Base-by-base conservation (phyloP, 2,329 filamentous ascomycete species). In the Nothophaeocryptopus gaeumannii region DNA sequence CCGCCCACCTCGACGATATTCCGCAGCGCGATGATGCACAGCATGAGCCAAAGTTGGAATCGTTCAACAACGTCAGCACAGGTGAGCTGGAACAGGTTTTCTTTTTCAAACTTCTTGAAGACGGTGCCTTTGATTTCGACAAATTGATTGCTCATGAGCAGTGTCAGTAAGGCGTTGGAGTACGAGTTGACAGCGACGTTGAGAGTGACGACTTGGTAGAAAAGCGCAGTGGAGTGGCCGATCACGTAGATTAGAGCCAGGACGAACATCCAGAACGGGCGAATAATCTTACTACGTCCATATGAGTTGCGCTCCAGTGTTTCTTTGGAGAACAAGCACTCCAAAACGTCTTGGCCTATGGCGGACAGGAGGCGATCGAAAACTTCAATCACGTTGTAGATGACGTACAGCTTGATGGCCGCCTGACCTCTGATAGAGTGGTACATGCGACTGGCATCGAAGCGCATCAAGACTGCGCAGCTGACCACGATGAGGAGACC, bases 121-220 rank as follows among this genome's bases (percentile, higher is more conserved):
- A 99, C 95, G 0, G 91, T 95, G 53, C 89, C 89, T 67, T 99
- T 99, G 76, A 99, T 96, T 72, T 99, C 93, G 37, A 99, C 93
- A 63, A 99, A 99, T 66, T 99, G 95, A 65, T 97, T 99, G 5
- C 91, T 96, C 67, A 99, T 82, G 2, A 99, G 77, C 1, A 99
- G 80, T 0, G 93, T 96, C 31, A 99, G 78, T 4, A 99, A 76
- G 0, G 93, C 92, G 65, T 99, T 99, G 0, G 91, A 96, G 70
- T 99, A 99, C 0, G 92, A 96, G 70, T 99, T 99, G 61, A 99
- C 92, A 0, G 93, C 93, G 3, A 99, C 95, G 57, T 99, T 99
- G 46, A 99, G 80, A 0, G 93, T 95, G 61, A 99, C 95, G 59
- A 97, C 92, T 65, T 99, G 93, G 68, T 96, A 97, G 70, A 99